phyloP scores from a whole-genome alignment of 139 green algal genomes.

The Chloropicon primus region DNA sequence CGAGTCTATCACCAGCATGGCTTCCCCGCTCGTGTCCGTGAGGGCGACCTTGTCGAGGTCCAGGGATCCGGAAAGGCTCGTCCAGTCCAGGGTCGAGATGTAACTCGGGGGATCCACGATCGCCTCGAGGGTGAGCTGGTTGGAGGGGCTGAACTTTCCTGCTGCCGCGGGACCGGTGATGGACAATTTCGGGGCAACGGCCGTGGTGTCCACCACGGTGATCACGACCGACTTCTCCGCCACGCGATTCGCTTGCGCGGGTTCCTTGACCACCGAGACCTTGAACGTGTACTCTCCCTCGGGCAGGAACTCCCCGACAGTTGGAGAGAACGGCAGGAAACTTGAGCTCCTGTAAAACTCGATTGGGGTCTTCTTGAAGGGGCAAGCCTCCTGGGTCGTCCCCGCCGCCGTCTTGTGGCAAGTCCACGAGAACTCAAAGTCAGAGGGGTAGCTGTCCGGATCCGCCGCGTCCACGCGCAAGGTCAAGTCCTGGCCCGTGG shows the following conservation, averaged over 20 bases:
- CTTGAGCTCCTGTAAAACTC: background rate
- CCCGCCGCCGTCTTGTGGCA: background rate
- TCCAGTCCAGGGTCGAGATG: background rate
- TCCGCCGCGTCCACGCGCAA: background rate
- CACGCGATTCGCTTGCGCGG: background rate
- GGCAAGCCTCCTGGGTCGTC: background rate
- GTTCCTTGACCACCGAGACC: background rate
- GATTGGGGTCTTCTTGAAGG: background rate
- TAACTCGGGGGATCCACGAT: background rate
- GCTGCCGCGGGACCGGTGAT: background rate
- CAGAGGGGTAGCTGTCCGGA: background rate
- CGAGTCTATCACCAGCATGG: background rate
- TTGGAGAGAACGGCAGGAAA: background rate
- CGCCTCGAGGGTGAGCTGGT: background rate
- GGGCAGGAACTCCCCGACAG: background rate
- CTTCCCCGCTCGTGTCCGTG: background rate
- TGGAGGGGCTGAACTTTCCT: background rate
- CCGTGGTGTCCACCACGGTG: background rate
- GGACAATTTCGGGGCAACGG: background rate
- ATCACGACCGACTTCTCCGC: background rate
- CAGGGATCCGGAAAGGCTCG: background rate
- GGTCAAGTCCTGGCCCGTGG: background rate
- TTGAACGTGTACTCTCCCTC: background rate
- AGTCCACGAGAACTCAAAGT: background rate
- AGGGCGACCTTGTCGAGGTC: background rate